phyloP scores from a whole-genome alignment of 176 grass and related monocot genomes.

The Saccharum officinarum region DNA sequence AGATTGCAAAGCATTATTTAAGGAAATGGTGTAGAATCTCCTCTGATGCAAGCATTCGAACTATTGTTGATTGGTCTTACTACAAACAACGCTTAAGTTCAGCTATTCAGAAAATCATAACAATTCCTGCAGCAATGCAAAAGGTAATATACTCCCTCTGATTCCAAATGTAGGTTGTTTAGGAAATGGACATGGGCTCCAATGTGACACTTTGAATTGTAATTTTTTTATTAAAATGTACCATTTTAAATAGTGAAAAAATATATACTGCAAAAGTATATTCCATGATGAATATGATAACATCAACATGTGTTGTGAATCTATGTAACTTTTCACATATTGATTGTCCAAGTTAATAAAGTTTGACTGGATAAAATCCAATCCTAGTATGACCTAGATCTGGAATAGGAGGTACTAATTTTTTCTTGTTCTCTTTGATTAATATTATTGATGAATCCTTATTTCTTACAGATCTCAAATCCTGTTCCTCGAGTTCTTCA shows the following conservation, averaged over 20 bases:
- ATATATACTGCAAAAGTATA: not conserved
- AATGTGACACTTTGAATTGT: not conserved
- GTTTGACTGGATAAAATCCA: not conserved
- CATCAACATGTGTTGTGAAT: not conserved
- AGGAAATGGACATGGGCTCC: not conserved
- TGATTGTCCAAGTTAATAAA: not conserved
- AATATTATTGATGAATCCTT: conserved; percentile 32
- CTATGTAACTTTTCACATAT: not conserved
- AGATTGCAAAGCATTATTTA: conserved; percentile 78
- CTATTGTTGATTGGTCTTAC: conserved; percentile 97
- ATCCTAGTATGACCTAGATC: not conserved
- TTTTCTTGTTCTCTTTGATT: conserved; percentile 24
- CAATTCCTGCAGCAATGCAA: conserved; percentile 98
- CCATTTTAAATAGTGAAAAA: not conserved
- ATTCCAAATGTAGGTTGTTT: not conserved
- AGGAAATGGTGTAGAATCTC: conserved; percentile 97
- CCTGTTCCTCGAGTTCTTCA: conserved; percentile 95
- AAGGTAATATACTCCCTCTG: conserved; percentile 52
- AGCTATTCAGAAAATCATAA: conserved; percentile 98
- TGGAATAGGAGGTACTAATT: not conserved
- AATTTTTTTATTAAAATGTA: not conserved
- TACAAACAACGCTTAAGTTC: conserved; percentile 90
- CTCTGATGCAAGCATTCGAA: conserved; percentile 71
- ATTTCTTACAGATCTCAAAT: conserved; percentile 74
- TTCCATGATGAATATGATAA: not conserved